phyloP scores from a whole-genome alignment of 2,329 filamentous ascomycete genomes.

The Sporothrix pallida region DNA sequence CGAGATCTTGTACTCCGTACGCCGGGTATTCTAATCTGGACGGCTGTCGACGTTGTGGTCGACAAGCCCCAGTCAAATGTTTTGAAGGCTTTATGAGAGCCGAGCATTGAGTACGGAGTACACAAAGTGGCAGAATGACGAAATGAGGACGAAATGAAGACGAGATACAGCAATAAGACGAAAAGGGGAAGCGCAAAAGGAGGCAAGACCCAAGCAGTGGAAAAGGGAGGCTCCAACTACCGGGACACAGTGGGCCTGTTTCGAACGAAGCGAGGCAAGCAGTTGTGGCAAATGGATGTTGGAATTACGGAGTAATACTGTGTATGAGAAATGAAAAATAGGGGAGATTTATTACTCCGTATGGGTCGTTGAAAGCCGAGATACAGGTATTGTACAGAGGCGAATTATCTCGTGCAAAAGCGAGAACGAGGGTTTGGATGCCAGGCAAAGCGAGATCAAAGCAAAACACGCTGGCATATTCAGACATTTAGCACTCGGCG shows the following conservation, averaged over 20 bases:
- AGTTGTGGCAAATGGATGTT: not conserved
- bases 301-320: not conserved
- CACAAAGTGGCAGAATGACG: not conserved
- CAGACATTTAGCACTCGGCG: not conserved
- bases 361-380: not conserved
- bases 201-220: not conserved
- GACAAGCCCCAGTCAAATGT: not conserved
- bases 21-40: constrained; percentile 2
- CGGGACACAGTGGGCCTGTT: constrained; percentile 13
- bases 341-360: not conserved
- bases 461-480: not conserved
- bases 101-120: not conserved
- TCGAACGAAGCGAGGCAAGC: constrained; percentile 14
- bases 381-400: not conserved
- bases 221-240: constrained; percentile 5
- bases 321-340: not conserved
- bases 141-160: not conserved
- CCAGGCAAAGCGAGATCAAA: constrained; percentile 17
- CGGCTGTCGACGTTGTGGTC: too few relatives aligned
- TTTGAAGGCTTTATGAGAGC: not conserved
- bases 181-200: not conserved
- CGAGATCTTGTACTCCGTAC: not conserved
- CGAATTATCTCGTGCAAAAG: not conserved
- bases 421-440: not conserved
- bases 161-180: not conserved